These are phyloP conservation scores for Fusarium chaquense DNA, from an alignment of 2,329 filamentous ascomycete genomes.

Conservation along the genomic window DNA sequence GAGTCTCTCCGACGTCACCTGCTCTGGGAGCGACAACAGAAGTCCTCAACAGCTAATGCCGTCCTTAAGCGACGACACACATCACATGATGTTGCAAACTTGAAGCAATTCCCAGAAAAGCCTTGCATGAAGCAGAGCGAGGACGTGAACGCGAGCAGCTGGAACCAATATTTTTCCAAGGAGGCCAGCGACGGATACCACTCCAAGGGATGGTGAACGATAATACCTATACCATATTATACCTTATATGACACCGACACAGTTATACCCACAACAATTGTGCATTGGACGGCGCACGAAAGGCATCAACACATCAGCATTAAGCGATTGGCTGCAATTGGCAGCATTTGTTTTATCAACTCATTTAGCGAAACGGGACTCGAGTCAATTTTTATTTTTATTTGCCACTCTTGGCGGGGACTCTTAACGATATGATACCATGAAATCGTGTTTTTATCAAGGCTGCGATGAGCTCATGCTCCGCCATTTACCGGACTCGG, in stretches of 20 bases:
- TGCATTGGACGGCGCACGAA: conserved; percentile 50
- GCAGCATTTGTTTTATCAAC: conserved; percentile 41
- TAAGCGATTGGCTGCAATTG: conserved; percentile 46
- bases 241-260: conserved; percentile 27
- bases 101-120: conserved; percentile 82
- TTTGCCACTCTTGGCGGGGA: conserved; percentile 43
- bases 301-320: conserved; percentile 48
- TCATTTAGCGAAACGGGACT: conserved; percentile 37
- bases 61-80: conserved; percentile 92
- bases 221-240: conserved; percentile 33
- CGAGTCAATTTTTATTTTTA: conserved; percentile 32
- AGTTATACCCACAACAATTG: conserved; percentile 44
- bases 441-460: conserved; percentile 43
- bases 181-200: conserved; percentile 70
- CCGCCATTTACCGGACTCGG: conserved; percentile 39
- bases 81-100: conserved; percentile 88
- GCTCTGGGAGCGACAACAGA: conserved; percentile 95
- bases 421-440: conserved; percentile 50
- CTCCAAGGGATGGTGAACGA: conserved; percentile 58
- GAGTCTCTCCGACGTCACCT: conserved; percentile 92
- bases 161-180: conserved; percentile 87
- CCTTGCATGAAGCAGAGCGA: conserved; percentile 69
- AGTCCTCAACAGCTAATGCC: conserved; percentile 88
- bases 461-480: conserved; percentile 36
- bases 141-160: conserved; percentile 77